Evolutionary conservation across 306 rosid species (phyloP), one percentile per base, ranked within the genome.

Genomic region (Corylus heterophylla): DNA sequence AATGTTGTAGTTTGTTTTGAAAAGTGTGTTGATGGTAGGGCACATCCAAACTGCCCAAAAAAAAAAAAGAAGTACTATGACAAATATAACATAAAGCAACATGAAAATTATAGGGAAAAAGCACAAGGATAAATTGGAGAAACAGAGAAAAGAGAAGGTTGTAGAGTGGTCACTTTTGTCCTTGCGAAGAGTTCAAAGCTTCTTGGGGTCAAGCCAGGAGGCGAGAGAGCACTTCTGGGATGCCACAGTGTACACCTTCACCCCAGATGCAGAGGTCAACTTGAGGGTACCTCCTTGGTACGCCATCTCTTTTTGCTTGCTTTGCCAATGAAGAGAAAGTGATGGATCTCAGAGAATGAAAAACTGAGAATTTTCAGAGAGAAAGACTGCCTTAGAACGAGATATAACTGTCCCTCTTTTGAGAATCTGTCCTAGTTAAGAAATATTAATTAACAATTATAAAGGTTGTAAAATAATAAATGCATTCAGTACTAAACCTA

Each of bases 201-300:
- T 91, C 89, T 94, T 92, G 22, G 89, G 82, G 72, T 88, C 64
- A 45, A 87, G 78, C 98, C 98, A 94, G n/a, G 91, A 79, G 47
- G 97, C 95, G 8, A 48, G 79, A 13, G 98, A 91, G 17, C 93
- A 97, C 73, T 91, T 97, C 70, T 94, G 95, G 39, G 97, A 92
- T 20, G 97, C 92, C 4, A 89, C 69, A 3, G 89, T 88, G 70
- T 94, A 94, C 82, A 90, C 77, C 83, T 91, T 90, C 25, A 94
- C 95, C 7, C 97, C 97, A 47, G 92, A 91, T n/a, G n/a, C n/a
- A n/a, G n/a, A n/a, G n/a, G n/a, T n/a, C n/a, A n/a, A n/a, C n/a
- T n/a, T n/a, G n/a, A n/a, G n/a, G n/a, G n/a, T n/a, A n/a, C n/a
- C n/a, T n/a, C n/a, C n/a, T n/a, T n/a, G n/a, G n/a, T n/a, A n/a